Conservation (phyloP, 208 protist genomes). For the Crithidia thermophila region DNA sequence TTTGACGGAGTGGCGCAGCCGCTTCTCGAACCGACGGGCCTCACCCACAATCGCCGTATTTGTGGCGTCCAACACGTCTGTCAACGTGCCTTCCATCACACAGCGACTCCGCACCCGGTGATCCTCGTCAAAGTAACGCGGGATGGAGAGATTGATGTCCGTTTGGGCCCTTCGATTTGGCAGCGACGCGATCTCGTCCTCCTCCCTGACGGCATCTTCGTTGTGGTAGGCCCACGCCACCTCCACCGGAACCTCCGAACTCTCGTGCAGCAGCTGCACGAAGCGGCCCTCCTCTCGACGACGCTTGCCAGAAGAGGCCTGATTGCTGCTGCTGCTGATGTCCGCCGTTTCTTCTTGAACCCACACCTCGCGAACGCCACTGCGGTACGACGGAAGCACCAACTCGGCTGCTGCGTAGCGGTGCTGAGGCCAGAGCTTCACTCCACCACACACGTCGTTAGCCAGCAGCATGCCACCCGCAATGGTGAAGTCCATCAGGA, state of each 20-base stretch:
- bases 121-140: constrained; percentile 27
- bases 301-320: not conserved
- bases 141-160: not conserved
- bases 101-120: constrained; percentile 6
- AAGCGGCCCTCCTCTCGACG: not conserved
- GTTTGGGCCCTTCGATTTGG: not conserved
- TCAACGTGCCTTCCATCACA: constrained; percentile 14
- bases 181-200: not conserved
- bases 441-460: constrained; percentile 79
- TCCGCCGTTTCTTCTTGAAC: not conserved
- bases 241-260: constrained; percentile 21
- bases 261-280: constrained; percentile 22
- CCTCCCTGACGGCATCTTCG: not conserved
- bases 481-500: constrained; percentile 73
- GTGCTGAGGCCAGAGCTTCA: constrained; percentile 76
- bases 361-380: constrained; percentile 26
- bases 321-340: not conserved
- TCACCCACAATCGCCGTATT: constrained; percentile 43
- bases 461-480: constrained; percentile 55
- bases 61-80: constrained; percentile 30
- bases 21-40: constrained; percentile 19
- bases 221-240: constrained; percentile 10
- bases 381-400: constrained; percentile 46
- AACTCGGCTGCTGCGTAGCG: constrained; percentile 73
- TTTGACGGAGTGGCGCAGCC: constrained; percentile 12